Conservation (phyloP, 2,329 filamentous ascomycete genomes). For the Hansfordia pulvinata region DNA sequence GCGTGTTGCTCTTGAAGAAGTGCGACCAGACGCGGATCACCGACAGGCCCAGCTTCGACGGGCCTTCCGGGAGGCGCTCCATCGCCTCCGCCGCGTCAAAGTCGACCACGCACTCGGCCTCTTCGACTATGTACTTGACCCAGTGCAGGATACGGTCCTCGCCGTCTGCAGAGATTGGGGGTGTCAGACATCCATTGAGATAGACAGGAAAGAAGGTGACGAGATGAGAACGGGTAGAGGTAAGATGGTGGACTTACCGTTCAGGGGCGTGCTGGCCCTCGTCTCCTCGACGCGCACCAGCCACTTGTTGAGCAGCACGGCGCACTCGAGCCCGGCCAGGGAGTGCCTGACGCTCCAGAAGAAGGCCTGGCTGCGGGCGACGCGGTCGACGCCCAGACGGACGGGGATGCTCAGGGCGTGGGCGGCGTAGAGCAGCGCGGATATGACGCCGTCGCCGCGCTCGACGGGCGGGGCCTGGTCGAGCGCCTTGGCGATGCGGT, state of each 20-base stretch:
- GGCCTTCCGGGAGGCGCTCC: constrained; percentile 8
- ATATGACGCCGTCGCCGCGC: constrained; percentile 30
- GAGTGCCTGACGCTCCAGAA: constrained; percentile 45
- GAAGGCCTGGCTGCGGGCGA: constrained; percentile 39
- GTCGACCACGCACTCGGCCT: constrained; percentile 24
- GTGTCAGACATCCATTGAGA: not conserved
- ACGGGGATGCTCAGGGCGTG: constrained; percentile 43
- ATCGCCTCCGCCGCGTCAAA: constrained; percentile 18
- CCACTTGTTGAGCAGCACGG: constrained; percentile 38
- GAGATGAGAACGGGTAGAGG: no score
- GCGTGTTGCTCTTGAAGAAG: constrained; percentile 31
- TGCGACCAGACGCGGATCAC: constrained; percentile 30
- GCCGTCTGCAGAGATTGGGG: constrained; percentile 13
- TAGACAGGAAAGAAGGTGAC: no score
- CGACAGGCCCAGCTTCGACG: constrained; percentile 20
- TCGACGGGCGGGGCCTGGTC: constrained; percentile 23
- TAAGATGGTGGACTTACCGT: constrained; percentile 12
- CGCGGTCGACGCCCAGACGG: constrained; percentile 36
- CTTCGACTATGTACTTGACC: constrained; percentile 29
- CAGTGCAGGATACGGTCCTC: constrained; percentile 31
- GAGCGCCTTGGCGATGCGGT: constrained; percentile 24
- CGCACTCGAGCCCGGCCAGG: constrained; percentile 38
- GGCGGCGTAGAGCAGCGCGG: constrained; percentile 36
- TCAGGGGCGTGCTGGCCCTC: constrained; percentile 9
- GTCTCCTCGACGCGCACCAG: constrained; percentile 16